phyloP scores from a whole-genome alignment of 2,329 filamentous ascomycete genomes.

The Fonsecaea monophora region DNA sequence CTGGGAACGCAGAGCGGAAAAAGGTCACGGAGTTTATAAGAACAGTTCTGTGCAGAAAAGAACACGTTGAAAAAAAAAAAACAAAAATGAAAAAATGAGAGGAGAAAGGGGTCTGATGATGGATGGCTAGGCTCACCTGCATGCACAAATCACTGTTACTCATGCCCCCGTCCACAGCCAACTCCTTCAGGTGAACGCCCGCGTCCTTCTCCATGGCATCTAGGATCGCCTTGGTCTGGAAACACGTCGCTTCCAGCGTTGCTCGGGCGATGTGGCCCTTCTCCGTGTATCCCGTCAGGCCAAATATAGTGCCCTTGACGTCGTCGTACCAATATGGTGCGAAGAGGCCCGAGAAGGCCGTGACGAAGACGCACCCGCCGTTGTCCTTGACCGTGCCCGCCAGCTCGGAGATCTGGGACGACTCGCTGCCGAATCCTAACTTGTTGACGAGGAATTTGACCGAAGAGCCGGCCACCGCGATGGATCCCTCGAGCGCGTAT shows the following conservation, averaged over 20 bases:
- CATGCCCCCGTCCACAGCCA: slow-evolving; percentile 81
- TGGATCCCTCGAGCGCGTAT: slow-evolving; percentile 77
- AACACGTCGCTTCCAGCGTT: slow-evolving; percentile 82
- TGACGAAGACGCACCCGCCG: slow-evolving; percentile 78
- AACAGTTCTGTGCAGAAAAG: too few species aligned
- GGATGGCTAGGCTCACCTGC: slow-evolving; percentile 57
- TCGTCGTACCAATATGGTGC: slow-evolving; percentile 88
- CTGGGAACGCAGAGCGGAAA: too few species aligned
- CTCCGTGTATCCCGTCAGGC: slow-evolving; percentile 77
- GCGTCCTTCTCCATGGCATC: slow-evolving; percentile 83
- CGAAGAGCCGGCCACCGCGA: slow-evolving; percentile 74
- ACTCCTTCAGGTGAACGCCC: slow-evolving; percentile 70
- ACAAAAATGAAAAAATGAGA: neutral
- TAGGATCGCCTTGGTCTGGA: slow-evolving; percentile 82
- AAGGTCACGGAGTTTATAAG: too few species aligned
- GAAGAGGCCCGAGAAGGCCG: slow-evolving; percentile 80
- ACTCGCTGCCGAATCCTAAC: slow-evolving; percentile 61
- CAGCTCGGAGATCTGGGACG: slow-evolving; percentile 63
- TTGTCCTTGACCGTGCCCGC: slow-evolving; percentile 68
- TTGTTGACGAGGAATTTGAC: slow-evolving; percentile 71
- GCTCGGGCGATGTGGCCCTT: slow-evolving; percentile 80
- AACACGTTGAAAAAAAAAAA: neutral
- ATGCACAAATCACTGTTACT: slow-evolving; percentile 80
- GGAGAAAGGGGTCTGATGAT: neutral
- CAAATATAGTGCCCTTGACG: slow-evolving; percentile 78